These are phyloP conservation scores for Plectosphaerella cucumerina DNA, from an alignment of 2,329 filamentous ascomycete genomes.

Conservation along the genomic window DNA sequence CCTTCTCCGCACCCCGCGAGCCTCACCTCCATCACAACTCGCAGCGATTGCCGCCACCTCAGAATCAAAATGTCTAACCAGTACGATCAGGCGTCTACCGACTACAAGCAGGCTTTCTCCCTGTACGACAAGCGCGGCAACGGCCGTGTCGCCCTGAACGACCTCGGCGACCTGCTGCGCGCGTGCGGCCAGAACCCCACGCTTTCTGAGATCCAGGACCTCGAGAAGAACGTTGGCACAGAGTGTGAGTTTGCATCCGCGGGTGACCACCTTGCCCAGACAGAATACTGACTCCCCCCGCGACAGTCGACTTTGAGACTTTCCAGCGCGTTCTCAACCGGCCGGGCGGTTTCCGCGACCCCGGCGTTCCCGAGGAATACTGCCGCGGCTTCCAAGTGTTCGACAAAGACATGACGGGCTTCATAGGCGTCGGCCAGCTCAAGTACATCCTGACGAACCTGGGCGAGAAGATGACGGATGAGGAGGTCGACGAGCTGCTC, in stretches of 20 bases:
- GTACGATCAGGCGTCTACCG: conserved; percentile 70
- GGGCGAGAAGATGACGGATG: conserved; percentile 98
- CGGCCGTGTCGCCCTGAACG: conserved; percentile 81
- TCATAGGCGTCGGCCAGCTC: conserved; percentile 95
- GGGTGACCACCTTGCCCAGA: too few relatives aligned
- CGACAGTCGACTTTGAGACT: conserved; percentile 89
- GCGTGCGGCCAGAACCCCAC: conserved; percentile 98
- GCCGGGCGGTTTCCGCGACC: conserved; percentile 95
- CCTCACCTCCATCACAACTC: neutral
- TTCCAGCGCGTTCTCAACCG: conserved; percentile 97
- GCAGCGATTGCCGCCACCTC: neutral
- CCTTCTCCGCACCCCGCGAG: neutral
- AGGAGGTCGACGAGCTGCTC: conserved; percentile 97
- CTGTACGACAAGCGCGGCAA: conserved; percentile 99
- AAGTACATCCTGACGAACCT: conserved; percentile 97
- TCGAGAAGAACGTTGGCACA: conserved; percentile 83
- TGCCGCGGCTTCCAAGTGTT: conserved; percentile 99
- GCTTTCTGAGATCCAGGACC: conserved; percentile 82
- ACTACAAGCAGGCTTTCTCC: conserved; percentile 99
- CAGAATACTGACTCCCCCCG: neutral
- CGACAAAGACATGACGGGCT: conserved; percentile 97
- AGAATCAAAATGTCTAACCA: conserved; percentile 46
- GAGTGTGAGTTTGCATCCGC: conserved; percentile 82
- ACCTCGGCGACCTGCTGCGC: conserved; percentile 87
- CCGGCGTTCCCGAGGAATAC: conserved; percentile 96